phyloP scores from a whole-genome alignment of 768 basidiomycete species.

The Austroboletus eburneus region DNA sequence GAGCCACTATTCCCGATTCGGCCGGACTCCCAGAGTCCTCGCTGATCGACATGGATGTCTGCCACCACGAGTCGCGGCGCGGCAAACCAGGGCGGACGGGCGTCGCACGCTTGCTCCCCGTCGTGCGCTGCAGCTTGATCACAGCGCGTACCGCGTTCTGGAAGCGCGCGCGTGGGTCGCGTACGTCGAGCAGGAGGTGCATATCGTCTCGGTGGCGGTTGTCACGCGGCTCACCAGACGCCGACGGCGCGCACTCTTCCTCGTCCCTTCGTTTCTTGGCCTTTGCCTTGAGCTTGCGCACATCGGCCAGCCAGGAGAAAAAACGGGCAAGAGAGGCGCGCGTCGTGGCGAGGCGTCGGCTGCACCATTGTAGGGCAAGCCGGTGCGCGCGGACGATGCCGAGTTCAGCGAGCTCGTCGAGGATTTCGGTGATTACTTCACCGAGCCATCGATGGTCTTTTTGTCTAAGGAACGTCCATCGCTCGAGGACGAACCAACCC shows the following conservation, averaged over 20 bases:
- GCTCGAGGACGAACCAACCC: slow-evolving; percentile 47
- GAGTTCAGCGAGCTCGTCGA: slow-evolving; percentile 17
- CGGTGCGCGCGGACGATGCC: slow-evolving; percentile 26
- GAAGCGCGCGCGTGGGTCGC: slow-evolving; percentile 32
- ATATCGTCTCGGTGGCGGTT: too few relatives aligned
- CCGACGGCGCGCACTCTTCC: too few relatives aligned
- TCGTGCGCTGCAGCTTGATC: slow-evolving; percentile 36
- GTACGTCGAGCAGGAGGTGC: slow-evolving; percentile 18
- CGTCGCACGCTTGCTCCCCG: slow-evolving; percentile 18
- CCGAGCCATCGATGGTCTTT: slow-evolving; percentile 45
- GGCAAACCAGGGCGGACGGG: slow-evolving; percentile 21
- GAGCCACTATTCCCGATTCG: slow-evolving; percentile 17
- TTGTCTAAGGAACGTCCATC: slow-evolving; percentile 41
- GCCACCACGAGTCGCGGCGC: slow-evolving; percentile 27
- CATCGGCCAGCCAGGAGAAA: slow-evolving; percentile 9
- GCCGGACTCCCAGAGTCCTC: slow-evolving; percentile 13
- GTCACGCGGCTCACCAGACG: too few relatives aligned
- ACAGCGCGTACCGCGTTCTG: slow-evolving; percentile 40
- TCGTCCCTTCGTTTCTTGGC: background rate
- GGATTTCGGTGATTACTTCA: slow-evolving; percentile 31
- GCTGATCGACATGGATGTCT: slow-evolving; percentile 7
- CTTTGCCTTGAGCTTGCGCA: background rate
- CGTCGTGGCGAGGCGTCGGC: slow-evolving; percentile 6
- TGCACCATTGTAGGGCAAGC: slow-evolving; percentile 22
- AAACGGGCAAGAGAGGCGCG: slow-evolving; percentile 8